phyloP scores from a whole-genome alignment of 2,329 filamentous ascomycete genomes.

The Beauveria asiatica region DNA sequence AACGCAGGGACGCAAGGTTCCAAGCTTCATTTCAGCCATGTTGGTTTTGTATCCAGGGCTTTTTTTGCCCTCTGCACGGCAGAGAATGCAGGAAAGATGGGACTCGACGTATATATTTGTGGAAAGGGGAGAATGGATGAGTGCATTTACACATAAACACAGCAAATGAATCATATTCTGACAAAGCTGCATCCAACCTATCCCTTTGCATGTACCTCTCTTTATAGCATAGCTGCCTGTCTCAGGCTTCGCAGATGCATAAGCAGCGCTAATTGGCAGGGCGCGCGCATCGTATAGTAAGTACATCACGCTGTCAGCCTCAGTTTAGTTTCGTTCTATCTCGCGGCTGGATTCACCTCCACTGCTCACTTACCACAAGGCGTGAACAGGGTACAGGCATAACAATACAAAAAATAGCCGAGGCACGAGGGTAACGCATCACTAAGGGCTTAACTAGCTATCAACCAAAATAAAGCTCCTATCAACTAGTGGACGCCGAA shows the following conservation, averaged over 20 bases:
- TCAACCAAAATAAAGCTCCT: too few species aligned
- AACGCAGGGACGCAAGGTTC: background rate
- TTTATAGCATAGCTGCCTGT: background rate
- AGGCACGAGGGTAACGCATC: too few species aligned
- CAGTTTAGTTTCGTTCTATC: background rate
- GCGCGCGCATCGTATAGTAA: background rate
- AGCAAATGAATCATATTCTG: background rate
- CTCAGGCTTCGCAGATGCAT: background rate
- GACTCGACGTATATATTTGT: background rate
- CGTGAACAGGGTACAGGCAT: too few species aligned
- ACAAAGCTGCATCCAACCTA: background rate
- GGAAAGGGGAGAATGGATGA: background rate
- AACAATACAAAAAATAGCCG: too few species aligned
- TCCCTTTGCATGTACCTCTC: background rate
- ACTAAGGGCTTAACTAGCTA: too few species aligned
- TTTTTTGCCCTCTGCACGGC: background rate
- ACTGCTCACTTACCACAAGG: background rate
- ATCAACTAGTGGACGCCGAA: too few species aligned
- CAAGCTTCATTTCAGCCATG: conserved; percentile 1
- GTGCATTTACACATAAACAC: background rate
- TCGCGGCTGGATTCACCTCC: background rate
- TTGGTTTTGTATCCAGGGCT: background rate
- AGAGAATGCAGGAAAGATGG: too few species aligned
- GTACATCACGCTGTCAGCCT: background rate
- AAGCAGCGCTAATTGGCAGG: background rate